Conservation (phyloP, 2,329 filamentous ascomycete species). For the Blastomyces silverae region DNA sequence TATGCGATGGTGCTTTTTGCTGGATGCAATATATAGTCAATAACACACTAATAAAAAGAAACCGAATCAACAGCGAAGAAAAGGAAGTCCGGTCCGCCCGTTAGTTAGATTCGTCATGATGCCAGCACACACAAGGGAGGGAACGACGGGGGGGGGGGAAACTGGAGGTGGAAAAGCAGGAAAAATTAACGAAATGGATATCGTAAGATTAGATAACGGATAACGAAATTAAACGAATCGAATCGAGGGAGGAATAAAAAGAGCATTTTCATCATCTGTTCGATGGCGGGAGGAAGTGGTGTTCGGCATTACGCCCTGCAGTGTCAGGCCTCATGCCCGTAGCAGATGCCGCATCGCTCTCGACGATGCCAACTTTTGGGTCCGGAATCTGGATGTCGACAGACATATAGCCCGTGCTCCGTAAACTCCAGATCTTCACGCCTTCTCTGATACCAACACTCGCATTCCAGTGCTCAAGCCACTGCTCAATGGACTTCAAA, state of each 20-base stretch:
- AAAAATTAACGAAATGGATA: conserved; percentile 15
- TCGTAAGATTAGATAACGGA: conserved; percentile 16
- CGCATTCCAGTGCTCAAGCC: conserved; percentile 81
- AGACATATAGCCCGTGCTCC: conserved; percentile 80
- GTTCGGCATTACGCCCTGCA: conserved; percentile 15
- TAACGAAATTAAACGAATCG: background rate
- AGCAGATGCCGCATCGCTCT: conserved; percentile 32
- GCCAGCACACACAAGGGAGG: background rate
- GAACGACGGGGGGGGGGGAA: conserved; percentile 8
- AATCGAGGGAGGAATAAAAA: background rate
- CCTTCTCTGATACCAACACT: conserved; percentile 54
- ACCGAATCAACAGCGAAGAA: background rate
- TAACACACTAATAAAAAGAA: background rate
- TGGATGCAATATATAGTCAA: background rate
- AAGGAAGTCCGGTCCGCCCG: background rate
- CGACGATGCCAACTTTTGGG: conserved; percentile 44
- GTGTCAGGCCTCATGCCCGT: conserved; percentile 32
- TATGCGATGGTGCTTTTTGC: background rate
- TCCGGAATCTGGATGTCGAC: conserved; percentile 48
- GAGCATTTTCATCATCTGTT: conserved; percentile 9
- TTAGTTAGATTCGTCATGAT: background rate
- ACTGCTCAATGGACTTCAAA: conserved; percentile 64
- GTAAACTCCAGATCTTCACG: conserved; percentile 69
- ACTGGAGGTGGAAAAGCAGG: background rate
- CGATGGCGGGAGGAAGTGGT: conserved; percentile 7